Evolutionary conservation across 2,329 filamentous ascomycete species (phyloP), one percentile per base, ranked within the genome.

Genomic region (Trichoderma cornu-damae): DNA sequence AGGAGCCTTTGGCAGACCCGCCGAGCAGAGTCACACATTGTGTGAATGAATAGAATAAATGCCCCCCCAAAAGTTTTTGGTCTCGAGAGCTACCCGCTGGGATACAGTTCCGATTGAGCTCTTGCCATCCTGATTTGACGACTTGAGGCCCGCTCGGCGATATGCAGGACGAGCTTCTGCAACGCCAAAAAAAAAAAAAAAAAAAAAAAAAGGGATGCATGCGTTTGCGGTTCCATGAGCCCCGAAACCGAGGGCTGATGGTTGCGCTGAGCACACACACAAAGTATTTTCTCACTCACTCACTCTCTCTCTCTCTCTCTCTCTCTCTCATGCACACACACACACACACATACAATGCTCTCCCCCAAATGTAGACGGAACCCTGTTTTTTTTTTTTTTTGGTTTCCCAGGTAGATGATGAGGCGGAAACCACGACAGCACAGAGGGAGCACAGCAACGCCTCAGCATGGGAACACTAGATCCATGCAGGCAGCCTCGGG

Each of bases 71-170:
- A 26, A 9, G 30, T 30, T 20, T 65, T 60, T 61, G 61, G 65
- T 62, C 59, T 61, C 60, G 63, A 61, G 60, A 58, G 61, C 61
- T 65, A 65, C 64, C 20, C 34, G 20, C 65, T 63, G 68, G 62
- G 63, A 65, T 65, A 22, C 43, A 44, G 42, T 34, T 46, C 26
- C 35, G 18, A 24, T 38, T 26, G 18, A 16, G 5, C 35, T 38
- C 40, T 28, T 42, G 40, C 37, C 24, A 20, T 30, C 28, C 28
- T 35, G 35, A 24, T 56, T 49, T 56, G 34, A 42, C 24, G 50
- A 37, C n/a, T n/a, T 43, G 46, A 42, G 66, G 66, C 68, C n/a
- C 67, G 65, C 68, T 69, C 68, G 68, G 67, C 67, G 61, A 68
- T 65, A 58, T 65, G 62, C 62, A 68, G 54, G 46, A 51, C 51